Evolutionary conservation across 2,329 filamentous ascomycete species (phyloP).

Genomic region (Fusarium vanettenii): DNA sequence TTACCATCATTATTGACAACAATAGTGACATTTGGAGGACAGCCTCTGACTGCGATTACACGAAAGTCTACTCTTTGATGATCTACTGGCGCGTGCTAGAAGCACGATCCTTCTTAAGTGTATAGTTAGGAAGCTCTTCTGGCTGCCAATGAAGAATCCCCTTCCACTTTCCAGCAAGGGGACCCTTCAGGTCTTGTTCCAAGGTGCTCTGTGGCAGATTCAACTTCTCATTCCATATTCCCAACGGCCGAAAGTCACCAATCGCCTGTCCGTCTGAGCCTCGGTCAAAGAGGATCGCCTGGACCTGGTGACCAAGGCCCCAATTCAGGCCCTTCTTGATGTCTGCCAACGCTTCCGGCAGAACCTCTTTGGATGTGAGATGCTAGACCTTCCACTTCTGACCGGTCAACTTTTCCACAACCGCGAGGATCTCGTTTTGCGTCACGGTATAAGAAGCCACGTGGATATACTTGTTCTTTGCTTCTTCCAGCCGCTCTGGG

Average conservation of each 20-base stretch:
- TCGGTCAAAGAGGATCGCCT: neutral
- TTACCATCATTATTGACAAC: no score
- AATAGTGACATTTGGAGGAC: no score
- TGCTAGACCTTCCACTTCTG: constrained; percentile 2
- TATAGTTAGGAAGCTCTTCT: neutral
- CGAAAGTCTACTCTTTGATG: no score
- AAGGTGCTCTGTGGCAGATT: neutral
- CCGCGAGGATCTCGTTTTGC: neutral
- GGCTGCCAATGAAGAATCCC: constrained; percentile 5
- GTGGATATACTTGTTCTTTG: constrained; percentile 6
- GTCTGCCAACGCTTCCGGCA: neutral
- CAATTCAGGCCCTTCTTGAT: constrained; percentile 1
- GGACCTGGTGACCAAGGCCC: neutral
- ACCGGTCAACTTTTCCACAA: constrained; percentile 6
- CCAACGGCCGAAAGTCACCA: constrained; percentile 3
- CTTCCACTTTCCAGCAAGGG: constrained; percentile 5
- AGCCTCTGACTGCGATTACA: no score
- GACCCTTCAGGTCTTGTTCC: constrained; percentile 3
- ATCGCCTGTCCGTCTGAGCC: neutral
- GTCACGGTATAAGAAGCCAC: constrained; percentile 2
- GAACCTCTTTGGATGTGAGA: constrained; percentile 4
- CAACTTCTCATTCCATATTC: constrained; percentile 5
- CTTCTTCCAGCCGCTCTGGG: neutral
- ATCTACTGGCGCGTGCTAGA: neutral
- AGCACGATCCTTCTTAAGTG: neutral